Base-by-base conservation (phyloP, 805 yeast genomes). In the Maudiozyma barnettii region DNA sequence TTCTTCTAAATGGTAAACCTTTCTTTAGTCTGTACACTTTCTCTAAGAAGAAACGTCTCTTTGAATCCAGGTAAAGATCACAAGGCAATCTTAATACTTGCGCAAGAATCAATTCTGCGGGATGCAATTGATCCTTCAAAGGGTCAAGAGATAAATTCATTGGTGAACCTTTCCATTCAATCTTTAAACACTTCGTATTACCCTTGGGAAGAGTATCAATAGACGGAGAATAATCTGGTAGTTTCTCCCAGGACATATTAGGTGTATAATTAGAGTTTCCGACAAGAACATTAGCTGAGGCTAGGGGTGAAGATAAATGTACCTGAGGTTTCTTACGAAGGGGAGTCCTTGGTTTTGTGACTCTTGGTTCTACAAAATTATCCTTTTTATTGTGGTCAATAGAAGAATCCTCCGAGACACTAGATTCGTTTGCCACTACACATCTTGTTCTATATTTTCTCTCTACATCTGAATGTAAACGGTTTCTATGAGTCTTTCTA, bases 81-180 rank as follows among this genome's bases (percentile, higher is more conserved):
- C 88, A 83, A 4, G 96, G 95, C 54, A 90, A 73, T 63, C 98
- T 76, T 60, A 90, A 74, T 14, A 81, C 84, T 14, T 93, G 82
- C 2, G 97, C 97, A 52, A 90, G 71, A 43, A 76, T 73, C 14
- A 83, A 76, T 66, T 90, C 98, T 6, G 96, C 95, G 1, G 96
- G 96, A 65, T 90, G 97, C 54, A 91, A 71, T 58, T 79, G 75
- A 41, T 68, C 68, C 43, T 75, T 65, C 54, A 85, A 74, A 22
- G 95, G 93, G 65, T 91, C 97, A 39, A 66, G 58, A 19, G 81
- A 72, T 46, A 90, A 74, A 64, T 86, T 93, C 96, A 90, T 89
- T 37, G 96, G 93, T 56, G 88, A 95, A 10, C 97, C 98, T 68
- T 90, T 90, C 98, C 98, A 90, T 64, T 91, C 97, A 39, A 93